Evolutionary conservation across 768 basidiomycete genomes (phyloP), one percentile per base, ranked within the genome.

Genomic region (Cystobasidium tubakii): DNA sequence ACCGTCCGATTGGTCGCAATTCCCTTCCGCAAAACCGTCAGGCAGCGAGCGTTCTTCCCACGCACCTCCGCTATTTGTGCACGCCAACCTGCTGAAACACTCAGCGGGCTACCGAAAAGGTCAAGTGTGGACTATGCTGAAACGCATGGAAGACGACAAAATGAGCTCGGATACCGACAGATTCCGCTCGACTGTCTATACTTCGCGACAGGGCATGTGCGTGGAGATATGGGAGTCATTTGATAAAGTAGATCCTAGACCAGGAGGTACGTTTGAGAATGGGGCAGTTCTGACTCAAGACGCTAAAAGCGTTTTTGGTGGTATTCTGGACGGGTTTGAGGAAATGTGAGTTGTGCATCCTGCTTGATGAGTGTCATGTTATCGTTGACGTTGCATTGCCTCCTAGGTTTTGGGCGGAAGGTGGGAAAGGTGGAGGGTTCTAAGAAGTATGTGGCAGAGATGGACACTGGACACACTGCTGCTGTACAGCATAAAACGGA

Each of bases 81-180:
- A 82, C 65, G 80, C 81, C 13, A 83, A 83, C 71, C 77, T 82
- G 50, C 79, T 83, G 43, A 83, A 83, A 74, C 81, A 83, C 67
- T 76, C 80, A 33, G 74, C 75, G 19, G 75, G 66, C n/a, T 55
- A 67, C 43, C 62, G 46, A 1, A 73, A 50, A 1, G 77, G 78
- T 17, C 13, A 29, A 23, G 73, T 74, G 1, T 79, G 77, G 54
- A 64, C 73, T 15, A 44, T 63, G 23, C 39, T 80, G 73, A 80
- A 80, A 66, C 36, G 25, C 15, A 44, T 72, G 23, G 21, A n/a
- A 0, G 46, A 72, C 29, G 76, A 77, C 23, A 60, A 25, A n/a
- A 54, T 75, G 19, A 19, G 43, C n/a, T 19, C 1, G 17, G 21
- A 53, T 0, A 21, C 17, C 0, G 66, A 60, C 10, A 0, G 42